Evolutionary conservation across 352 stramenopile species (phyloP).

Genomic region (Pythium insidiosum): DNA sequence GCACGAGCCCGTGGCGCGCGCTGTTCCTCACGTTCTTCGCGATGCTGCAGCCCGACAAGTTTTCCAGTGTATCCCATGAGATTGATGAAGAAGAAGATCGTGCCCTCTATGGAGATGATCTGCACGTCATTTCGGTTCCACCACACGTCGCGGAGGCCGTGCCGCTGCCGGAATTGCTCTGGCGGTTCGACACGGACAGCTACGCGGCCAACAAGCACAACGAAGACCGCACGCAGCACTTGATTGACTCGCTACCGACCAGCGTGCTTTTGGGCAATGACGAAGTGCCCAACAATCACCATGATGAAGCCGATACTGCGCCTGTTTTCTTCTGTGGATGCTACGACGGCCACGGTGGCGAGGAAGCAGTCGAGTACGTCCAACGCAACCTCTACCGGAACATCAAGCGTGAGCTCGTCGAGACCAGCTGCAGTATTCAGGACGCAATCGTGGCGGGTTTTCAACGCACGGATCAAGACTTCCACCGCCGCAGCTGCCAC

Average conservation of each 20-base stretch:
- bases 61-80: too few species aligned
- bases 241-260: constrained; percentile 27
- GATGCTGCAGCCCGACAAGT: constrained; percentile 49
- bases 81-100: too few species aligned
- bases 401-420: constrained; percentile 28
- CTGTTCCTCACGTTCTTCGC: constrained; percentile 52
- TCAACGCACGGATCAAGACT: constrained; percentile 51
- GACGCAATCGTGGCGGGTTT: constrained; percentile 52
- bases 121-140: constrained; percentile 37
- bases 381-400: constrained; percentile 52
- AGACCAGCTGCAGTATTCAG: constrained; percentile 19
- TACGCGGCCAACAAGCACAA: constrained; percentile 60
- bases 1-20: constrained; percentile 28
- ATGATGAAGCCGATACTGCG: constrained; percentile 12
- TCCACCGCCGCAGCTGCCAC: constrained; percentile 36
- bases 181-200: constrained; percentile 63
- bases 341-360: constrained; percentile 61
- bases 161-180: too few species aligned
- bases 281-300: too few species aligned
- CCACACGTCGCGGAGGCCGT: constrained; percentile 47
- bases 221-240: constrained; percentile 52
- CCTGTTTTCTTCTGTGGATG: constrained; percentile 60
- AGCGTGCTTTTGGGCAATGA: too few species aligned
- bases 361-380: constrained; percentile 60
- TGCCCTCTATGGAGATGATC: too few species aligned